A percentile compares a stretch with the other conserved stretches of the same genome.
These are phyloP conservation scores for Ophiocordyceps australis DNA, from an alignment of 2,329 filamentous ascomycete genomes.

Conservation along the genomic window DNA sequence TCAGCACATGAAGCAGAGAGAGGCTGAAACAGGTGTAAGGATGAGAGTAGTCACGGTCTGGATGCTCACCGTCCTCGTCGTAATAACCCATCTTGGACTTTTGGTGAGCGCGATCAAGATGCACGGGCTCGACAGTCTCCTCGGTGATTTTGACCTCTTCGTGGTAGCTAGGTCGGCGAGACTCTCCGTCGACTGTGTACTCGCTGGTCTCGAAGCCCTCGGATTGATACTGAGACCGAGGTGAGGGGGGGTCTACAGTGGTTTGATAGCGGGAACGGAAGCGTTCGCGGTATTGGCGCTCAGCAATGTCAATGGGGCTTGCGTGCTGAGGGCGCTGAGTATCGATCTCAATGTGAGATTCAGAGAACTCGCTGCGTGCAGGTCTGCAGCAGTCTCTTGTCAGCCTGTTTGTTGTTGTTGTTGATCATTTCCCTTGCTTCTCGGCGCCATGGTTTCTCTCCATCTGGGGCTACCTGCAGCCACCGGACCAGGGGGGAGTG, in stretches of 20 bases:
- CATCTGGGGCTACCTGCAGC: too few species aligned
- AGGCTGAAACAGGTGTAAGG: too few species aligned
- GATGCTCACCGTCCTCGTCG: constrained; percentile 38
- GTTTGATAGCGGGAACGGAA: constrained; percentile 30
- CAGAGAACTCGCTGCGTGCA: constrained; percentile 30
- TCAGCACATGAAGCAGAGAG: too few species aligned
- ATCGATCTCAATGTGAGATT: constrained; percentile 50
- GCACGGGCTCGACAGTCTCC: constrained; percentile 45
- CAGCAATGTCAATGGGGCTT: constrained; percentile 41
- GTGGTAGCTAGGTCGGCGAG: constrained; percentile 26
- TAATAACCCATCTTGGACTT: constrained; percentile 47
- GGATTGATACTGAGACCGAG: constrained; percentile 13
- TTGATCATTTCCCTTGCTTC: too few species aligned
- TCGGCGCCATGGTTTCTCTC: too few species aligned
- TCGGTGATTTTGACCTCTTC: constrained; percentile 41
- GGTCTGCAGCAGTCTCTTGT: constrained; percentile 15
- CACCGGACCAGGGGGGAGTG: too few species aligned
- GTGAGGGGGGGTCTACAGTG: constrained; percentile 14
- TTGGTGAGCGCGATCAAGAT: constrained; percentile 18
- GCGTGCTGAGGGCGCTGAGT: constrained; percentile 26
- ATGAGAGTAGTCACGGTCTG: too few species aligned
- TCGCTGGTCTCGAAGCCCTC: constrained; percentile 12
- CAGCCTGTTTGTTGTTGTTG: too few species aligned
- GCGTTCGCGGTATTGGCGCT: constrained; percentile 47
- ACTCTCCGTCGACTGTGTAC: constrained; percentile 17